These are phyloP conservation scores for Stereocaulon alpinum DNA, from an alignment of 495 filamentous ascomycete species.

Conservation along the genomic window DNA sequence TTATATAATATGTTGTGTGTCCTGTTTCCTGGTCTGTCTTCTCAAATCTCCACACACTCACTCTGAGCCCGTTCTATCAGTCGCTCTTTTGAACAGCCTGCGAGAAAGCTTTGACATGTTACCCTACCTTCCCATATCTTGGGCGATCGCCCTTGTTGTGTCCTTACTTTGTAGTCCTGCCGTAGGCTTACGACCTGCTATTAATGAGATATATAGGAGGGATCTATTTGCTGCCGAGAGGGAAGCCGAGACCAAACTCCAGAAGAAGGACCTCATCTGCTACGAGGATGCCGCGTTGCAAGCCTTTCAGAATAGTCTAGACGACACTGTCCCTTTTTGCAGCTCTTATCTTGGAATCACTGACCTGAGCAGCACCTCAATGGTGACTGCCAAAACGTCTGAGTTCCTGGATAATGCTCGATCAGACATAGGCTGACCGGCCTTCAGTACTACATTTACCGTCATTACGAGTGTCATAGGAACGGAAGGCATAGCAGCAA, in stretches of 20 bases:
- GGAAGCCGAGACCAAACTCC: not conserved
- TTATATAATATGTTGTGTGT: not conserved
- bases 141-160: not conserved
- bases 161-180: not conserved
- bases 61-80: not conserved
- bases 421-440: not conserved
- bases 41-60: constrained; percentile 1
- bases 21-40: not conserved
- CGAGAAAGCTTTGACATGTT: constrained; percentile 1
- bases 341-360: not conserved
- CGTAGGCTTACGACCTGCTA: not conserved
- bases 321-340: constrained; percentile 14
- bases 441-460: constrained; percentile 7
- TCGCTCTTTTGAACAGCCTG: not conserved
- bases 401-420: not conserved
- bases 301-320: not conserved
- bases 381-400: constrained; percentile 13
- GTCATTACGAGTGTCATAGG: constrained; percentile 4
- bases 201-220: constrained; percentile 3
- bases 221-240: not conserved
- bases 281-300: not conserved
- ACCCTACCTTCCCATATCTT: not conserved
- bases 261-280: constrained; percentile 11
- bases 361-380: constrained; percentile 3
- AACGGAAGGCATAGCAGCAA: not conserved